Evolutionary conservation across 139 green algal species (phyloP), one percentile per base, ranked within the genome.

Genomic region (Desmodesmus armatus): DNA sequence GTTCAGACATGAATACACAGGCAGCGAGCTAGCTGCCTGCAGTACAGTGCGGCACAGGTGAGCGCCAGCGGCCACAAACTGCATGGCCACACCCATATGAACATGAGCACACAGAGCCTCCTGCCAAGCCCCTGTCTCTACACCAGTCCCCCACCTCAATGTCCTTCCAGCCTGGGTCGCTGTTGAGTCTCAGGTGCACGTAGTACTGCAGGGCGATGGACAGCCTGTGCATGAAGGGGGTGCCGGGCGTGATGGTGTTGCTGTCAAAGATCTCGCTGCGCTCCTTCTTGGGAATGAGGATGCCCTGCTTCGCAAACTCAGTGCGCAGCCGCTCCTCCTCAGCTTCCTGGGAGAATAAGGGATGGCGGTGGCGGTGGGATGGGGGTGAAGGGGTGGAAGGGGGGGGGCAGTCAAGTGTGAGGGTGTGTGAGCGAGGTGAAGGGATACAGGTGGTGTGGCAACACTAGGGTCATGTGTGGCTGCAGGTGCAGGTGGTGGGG

Each of bases 221-320:
- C 41, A 99, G 92, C 72, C 95, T 89, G 90, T 95, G 89, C 97
- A 99, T 99, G 96, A 99, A 99, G 85, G 96, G 94, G 2, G 98
- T 99, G 79, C 98, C 98, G 5, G 98, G 98, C 5, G 98, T 99
- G 92, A 99, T 99, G 89, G 95, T 94, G 91, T 99, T 99, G 87
- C 83, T 95, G 95, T 99, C 98, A 78, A 95, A 96, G n/a, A 92
- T 87, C 29, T 94, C 90, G 33, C 55, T 90, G 83, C 94, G 92
- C 35, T 96, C 93, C 63, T 93, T 92, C 73, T 94, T 94, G 43
- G 94, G 94, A 37, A 94, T 85, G 82, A 91, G 92, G 85, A 95
- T 92, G 58, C 91, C 96, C 88, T 98, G 91, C 65, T 90, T 90
- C 66, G 88, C 90, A 72, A 99, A 98, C 89, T 99, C 96, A 80